Evolutionary conservation across 371 early-diverging fungal species (phyloP).

Genomic region (Mortierella polycephala): DNA sequence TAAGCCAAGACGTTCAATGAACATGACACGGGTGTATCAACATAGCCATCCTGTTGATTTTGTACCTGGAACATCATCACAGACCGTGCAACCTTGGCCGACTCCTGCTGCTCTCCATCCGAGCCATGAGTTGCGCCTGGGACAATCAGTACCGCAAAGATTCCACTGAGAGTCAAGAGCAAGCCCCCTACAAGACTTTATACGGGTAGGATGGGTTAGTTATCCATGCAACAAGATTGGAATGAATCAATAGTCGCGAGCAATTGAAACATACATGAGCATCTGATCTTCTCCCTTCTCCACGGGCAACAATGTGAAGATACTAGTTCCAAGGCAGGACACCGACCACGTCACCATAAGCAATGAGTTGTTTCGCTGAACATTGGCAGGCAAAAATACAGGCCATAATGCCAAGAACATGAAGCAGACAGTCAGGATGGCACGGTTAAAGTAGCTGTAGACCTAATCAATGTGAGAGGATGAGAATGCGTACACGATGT

Average conservation of each 20-base stretch:
- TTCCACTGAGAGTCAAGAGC: conserved; percentile 58
- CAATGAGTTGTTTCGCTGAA: conserved; percentile 60
- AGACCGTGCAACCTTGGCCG: conserved; percentile 49
- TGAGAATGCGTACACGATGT: neutral
- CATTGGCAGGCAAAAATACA: conserved; percentile 59
- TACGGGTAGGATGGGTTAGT: too few relatives aligned
- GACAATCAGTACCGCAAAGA: conserved; percentile 55
- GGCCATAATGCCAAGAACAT: conserved; percentile 72
- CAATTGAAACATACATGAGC: conserved; percentile 70
- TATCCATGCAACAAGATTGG: too few relatives aligned
- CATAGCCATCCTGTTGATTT: neutral
- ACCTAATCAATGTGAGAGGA: conserved; percentile 60
- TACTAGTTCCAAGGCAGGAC: conserved; percentile 75
- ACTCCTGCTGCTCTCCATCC: conserved; percentile 29
- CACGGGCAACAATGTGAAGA: conserved; percentile 89
- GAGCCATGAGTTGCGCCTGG: conserved; percentile 20
- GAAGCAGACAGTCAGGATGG: conserved; percentile 66
- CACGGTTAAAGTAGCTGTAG: conserved; percentile 79
- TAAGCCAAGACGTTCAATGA: too few relatives aligned
- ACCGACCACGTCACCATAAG: conserved; percentile 70
- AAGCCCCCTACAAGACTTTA: conserved; percentile 57
- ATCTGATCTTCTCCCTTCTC: conserved; percentile 81
- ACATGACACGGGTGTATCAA: neutral
- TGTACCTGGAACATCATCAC: conserved; percentile 58
- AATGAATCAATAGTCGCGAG: neutral